A percentile compares a stretch with the other conserved stretches of the same genome.
These are phyloP conservation scores for Aureoboletus auriporus DNA, from an alignment of 768 basidiomycete species.

Conservation along the genomic window DNA sequence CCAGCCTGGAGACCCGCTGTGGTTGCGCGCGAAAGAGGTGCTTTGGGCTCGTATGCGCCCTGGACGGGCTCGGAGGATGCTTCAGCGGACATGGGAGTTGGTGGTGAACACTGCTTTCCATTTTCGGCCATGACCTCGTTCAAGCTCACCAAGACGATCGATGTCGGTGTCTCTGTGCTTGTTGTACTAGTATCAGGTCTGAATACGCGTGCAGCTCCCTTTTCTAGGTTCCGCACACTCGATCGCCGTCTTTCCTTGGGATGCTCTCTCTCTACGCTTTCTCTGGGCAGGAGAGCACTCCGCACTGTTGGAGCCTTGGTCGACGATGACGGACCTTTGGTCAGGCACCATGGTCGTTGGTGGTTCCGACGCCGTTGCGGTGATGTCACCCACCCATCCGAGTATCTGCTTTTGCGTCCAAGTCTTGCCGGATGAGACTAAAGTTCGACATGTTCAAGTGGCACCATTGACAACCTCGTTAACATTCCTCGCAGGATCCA, in stretches of 20 bases:
- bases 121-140: slow-evolving; percentile 34
- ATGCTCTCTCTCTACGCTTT: slow-evolving; percentile 32
- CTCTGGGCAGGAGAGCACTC: slow-evolving; percentile 35
- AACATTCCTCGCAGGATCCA: slow-evolving; percentile 14
- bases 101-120: slow-evolving; percentile 3
- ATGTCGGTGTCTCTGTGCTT: slow-evolving; percentile 35
- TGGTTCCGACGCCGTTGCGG: slow-evolving; percentile 33
- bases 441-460: slow-evolving; percentile 6
- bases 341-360: slow-evolving; percentile 51
- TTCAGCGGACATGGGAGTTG: slow-evolving; percentile 20
- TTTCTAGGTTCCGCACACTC: slow-evolving; percentile 33
- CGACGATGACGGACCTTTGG: slow-evolving; percentile 42
- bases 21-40: slow-evolving; percentile 53
- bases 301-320: slow-evolving; percentile 41
- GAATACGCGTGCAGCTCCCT: slow-evolving; percentile 17
- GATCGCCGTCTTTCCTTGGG: slow-evolving; percentile 46
- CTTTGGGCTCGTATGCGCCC: slow-evolving; percentile 44
- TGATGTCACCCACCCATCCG: slow-evolving; percentile 31
- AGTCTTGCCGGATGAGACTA: slow-evolving; percentile 25
- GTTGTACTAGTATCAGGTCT: neutral
- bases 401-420: slow-evolving; percentile 29
- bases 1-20: slow-evolving; percentile 60
- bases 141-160: slow-evolving; percentile 37
- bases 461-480: neutral
- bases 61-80: slow-evolving; percentile 12